A percentile compares a stretch with the other conserved stretches of the same genome.
Evolutionary conservation across 768 basidiomycete genomes (phyloP).

Genomic region (Exidia glandulosa): DNA sequence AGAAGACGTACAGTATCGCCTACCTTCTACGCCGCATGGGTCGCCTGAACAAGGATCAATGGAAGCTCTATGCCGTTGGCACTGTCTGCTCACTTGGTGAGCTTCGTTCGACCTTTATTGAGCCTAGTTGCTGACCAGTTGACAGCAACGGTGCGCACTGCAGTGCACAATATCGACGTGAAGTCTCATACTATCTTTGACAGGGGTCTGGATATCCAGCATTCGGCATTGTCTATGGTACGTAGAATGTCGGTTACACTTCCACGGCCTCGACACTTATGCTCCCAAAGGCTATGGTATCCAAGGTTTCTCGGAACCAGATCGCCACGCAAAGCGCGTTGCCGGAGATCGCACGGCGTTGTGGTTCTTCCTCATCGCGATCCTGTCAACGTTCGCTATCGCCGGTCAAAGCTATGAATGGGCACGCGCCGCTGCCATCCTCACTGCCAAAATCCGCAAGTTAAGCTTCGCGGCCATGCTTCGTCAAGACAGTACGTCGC

Average conservation of each 20-base stretch:
- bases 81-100: constrained; percentile 34
- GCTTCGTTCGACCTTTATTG: no score
- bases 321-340: constrained; percentile 30
- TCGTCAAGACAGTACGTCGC: constrained; percentile 69
- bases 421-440: constrained; percentile 49
- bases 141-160: no score
- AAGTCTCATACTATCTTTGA: no score
- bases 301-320: constrained; percentile 40
- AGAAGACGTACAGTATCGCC: constrained; percentile 31
- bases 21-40: constrained; percentile 68
- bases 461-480: constrained; percentile 71
- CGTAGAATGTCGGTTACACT: no score
- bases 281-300: constrained; percentile 44
- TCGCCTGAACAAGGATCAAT: constrained; percentile 45
- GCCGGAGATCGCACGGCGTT: constrained; percentile 60
- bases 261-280: no score
- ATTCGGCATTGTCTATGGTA: constrained; percentile 60
- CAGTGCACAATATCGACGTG: no score
- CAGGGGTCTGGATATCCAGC: constrained; percentile 35
- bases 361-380: constrained; percentile 64
- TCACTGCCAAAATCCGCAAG: constrained; percentile 62
- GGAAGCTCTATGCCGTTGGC: constrained; percentile 50
- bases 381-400: constrained; percentile 51
- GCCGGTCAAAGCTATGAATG: constrained; percentile 65
- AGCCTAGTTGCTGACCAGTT: neutral